These are phyloP conservation scores for Daldinia concentrica DNA, from an alignment of 495 filamentous ascomycete species.

Conservation along the genomic window DNA sequence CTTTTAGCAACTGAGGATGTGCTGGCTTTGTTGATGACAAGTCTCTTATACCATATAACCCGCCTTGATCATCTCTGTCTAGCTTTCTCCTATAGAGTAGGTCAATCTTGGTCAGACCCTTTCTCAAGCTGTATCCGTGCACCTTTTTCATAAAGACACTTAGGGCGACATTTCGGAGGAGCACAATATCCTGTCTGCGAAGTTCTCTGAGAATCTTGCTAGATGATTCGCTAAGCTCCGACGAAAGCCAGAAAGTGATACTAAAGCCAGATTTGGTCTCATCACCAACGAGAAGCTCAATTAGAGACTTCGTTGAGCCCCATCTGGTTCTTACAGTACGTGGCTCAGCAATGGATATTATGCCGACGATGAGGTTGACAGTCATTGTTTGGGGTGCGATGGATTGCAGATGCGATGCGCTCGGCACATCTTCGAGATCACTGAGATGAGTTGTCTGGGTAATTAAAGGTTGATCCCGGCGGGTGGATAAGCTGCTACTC, in stretches of 20 bases:
- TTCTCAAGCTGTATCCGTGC: conserved; percentile 77
- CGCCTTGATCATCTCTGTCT: conserved; percentile 53
- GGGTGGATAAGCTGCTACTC: conserved; percentile 14
- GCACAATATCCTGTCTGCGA: conserved; percentile 75
- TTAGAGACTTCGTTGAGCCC: conserved; percentile 66
- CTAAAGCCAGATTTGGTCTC: conserved; percentile 84
- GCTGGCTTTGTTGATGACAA: conserved; percentile 41
- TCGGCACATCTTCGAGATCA: conserved; percentile 76
- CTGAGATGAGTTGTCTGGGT: conserved; percentile 55
- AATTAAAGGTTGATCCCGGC: conserved; percentile 2
- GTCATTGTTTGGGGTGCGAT: conserved; percentile 82
- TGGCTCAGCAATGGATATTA: conserved; percentile 74
- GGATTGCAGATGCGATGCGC: conserved; percentile 68
- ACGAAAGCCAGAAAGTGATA: conserved; percentile 81
- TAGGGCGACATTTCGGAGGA: conserved; percentile 80
- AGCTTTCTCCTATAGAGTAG: conserved; percentile 66
- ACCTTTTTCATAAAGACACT: conserved; percentile 75
- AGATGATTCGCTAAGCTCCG: conserved; percentile 44
- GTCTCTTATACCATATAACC: conserved; percentile 55
- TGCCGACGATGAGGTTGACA: conserved; percentile 78
- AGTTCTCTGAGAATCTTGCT: conserved; percentile 62
- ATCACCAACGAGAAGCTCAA: conserved; percentile 86
- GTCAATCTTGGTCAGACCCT: conserved; percentile 74
- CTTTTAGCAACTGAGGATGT: conserved; percentile 68
- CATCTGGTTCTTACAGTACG: conserved; percentile 65